Conservation (phyloP, 768 basidiomycete genomes). For the Lactarius psammicola region DNA sequence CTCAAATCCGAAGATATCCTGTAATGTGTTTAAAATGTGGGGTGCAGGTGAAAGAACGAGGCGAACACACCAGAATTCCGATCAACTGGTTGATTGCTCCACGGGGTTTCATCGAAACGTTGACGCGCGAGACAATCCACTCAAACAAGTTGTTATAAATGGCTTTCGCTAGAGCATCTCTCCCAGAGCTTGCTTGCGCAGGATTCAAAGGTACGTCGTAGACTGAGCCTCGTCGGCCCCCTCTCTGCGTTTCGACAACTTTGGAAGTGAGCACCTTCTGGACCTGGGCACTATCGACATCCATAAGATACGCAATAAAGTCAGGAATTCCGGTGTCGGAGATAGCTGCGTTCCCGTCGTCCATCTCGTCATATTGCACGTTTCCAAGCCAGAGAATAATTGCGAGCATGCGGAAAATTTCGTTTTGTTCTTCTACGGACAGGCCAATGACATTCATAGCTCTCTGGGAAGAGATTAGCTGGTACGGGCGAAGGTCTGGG, state of each 20-base stretch:
- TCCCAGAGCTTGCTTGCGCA: conserved; percentile 81
- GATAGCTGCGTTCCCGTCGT: conserved; percentile 84
- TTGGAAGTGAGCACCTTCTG: conserved; percentile 85
- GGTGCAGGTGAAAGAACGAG: conserved; percentile 4
- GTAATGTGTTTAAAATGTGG: conserved; percentile 12
- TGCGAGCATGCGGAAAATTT: conserved; percentile 93
- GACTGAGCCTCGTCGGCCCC: conserved; percentile 91
- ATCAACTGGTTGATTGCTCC: conserved; percentile 73
- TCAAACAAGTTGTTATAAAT: conserved; percentile 99
- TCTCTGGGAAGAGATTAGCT: conserved; percentile 47
- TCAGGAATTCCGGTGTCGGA: conserved; percentile 87
- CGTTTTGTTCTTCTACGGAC: conserved; percentile 76
- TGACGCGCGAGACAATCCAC: conserved; percentile 97
- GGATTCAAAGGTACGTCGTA: conserved; percentile 96
- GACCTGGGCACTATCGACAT: conserved; percentile 71
- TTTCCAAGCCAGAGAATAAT: conserved; percentile 95
- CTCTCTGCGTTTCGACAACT: conserved; percentile 89
- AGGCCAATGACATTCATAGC: conserved; percentile 95
- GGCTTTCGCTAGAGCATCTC: conserved; percentile 92
- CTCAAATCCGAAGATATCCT: conserved; percentile 99
- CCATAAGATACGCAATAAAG: conserved; percentile 94
- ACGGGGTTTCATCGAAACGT: conserved; percentile 93
- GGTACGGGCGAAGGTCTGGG: neutral
- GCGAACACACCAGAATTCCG: conserved; percentile 73
- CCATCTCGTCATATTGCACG: conserved; percentile 82